Conservation (phyloP, 768 basidiomycete species). For the Mycena indigotica region DNA sequence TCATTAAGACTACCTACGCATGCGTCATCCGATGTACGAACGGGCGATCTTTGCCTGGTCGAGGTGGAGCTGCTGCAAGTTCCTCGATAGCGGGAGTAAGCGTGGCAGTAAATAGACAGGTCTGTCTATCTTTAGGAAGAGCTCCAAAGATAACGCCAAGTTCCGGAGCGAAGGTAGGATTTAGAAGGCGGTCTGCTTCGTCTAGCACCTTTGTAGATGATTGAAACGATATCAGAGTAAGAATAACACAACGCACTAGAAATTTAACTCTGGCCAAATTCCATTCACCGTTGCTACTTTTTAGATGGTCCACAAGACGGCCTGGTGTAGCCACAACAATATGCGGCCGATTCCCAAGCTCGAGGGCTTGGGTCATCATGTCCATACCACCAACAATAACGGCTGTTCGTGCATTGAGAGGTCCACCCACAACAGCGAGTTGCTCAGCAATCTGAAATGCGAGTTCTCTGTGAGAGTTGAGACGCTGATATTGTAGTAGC, state of each 20-base stretch:
- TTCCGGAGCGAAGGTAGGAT: slow-evolving; percentile 86
- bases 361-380: slow-evolving; percentile 91
- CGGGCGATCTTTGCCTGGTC: slow-evolving; percentile 81
- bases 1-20: slow-evolving; percentile 67
- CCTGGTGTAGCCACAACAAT: slow-evolving; percentile 96
- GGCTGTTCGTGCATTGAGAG: slow-evolving; percentile 79
- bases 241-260: slow-evolving; percentile 34
- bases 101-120: slow-evolving; percentile 96
- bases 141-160: slow-evolving; percentile 73
- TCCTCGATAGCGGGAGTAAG: slow-evolving; percentile 84
- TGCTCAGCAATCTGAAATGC: slow-evolving; percentile 98
- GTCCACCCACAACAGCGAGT: slow-evolving; percentile 84
- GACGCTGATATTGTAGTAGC: background rate
- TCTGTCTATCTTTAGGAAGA: slow-evolving; percentile 87
- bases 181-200: slow-evolving; percentile 93
- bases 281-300: slow-evolving; percentile 80
- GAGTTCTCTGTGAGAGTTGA: slow-evolving; percentile 64
- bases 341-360: slow-evolving; percentile 84
- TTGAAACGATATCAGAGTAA: background rate
- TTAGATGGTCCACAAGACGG: slow-evolving; percentile 86
- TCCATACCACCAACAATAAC: slow-evolving; percentile 99
- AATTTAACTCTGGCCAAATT: slow-evolving; percentile 82
- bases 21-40: slow-evolving; percentile 82
- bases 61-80: slow-evolving; percentile 70
- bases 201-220: slow-evolving; percentile 74